phyloP scores from a whole-genome alignment of 2,329 filamentous ascomycete species.

The Macrophomina pseudophaseolina region DNA sequence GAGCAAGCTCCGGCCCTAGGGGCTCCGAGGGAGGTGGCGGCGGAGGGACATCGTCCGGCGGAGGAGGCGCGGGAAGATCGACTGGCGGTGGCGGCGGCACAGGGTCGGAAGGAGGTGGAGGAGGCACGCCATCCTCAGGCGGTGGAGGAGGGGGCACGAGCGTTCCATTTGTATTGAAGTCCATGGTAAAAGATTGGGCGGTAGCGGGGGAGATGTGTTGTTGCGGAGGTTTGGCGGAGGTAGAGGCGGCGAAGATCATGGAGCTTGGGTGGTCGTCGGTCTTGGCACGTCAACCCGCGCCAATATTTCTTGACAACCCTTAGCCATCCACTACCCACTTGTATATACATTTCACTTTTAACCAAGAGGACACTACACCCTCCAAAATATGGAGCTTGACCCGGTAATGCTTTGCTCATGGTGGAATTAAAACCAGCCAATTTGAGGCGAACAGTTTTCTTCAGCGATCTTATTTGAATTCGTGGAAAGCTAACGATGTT shows the following conservation, averaged over 20 bases:
- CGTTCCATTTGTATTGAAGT: background rate
- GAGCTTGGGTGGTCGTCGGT: constrained; percentile 11
- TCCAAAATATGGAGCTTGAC: too few species aligned
- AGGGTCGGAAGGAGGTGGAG: constrained; percentile 49
- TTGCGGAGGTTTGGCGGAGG: constrained; percentile 22
- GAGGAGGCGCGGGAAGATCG: constrained; percentile 30
- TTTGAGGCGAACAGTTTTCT: too few species aligned
- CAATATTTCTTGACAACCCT: background rate
- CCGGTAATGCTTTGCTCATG: background rate
- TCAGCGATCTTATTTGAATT: background rate
- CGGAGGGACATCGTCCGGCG: constrained; percentile 27
- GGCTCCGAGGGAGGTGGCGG: constrained; percentile 29
- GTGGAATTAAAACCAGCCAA: too few species aligned
- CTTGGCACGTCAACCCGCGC: constrained; percentile 18
- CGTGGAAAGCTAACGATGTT: constrained; percentile 1
- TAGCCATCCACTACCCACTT: background rate
- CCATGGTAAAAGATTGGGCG: constrained; percentile 3
- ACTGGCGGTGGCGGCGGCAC: constrained; percentile 49
- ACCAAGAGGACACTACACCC: too few species aligned
- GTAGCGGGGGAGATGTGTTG: background rate
- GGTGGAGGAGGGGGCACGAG: constrained; percentile 28
- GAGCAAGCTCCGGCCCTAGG: constrained; percentile 34
- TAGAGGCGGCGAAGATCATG: constrained; percentile 4
- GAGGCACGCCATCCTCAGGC: constrained; percentile 28
- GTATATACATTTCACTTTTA: too few species aligned